Evolutionary conservation across 768 basidiomycete genomes (phyloP).

Genomic region (Polyporus arcularius): DNA sequence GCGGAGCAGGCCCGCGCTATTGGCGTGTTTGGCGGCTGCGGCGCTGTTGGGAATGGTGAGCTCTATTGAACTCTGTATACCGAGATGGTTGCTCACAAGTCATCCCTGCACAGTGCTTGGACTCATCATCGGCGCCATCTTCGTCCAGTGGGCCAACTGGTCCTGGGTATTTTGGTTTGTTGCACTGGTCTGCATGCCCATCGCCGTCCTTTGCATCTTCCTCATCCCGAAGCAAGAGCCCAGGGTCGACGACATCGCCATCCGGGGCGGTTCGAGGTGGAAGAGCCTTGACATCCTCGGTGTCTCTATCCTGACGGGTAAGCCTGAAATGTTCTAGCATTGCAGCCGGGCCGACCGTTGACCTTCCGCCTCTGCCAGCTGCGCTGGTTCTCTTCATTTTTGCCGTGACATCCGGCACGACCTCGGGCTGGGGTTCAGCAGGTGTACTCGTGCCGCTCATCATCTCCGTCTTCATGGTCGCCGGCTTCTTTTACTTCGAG

Average conservation of each 20-base stretch:
- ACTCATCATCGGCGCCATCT: slow-evolving; percentile 38
- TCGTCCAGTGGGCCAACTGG: slow-evolving; percentile 40
- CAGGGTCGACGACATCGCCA: slow-evolving; percentile 3
- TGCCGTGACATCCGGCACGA: slow-evolving; percentile 42
- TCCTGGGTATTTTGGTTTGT: slow-evolving; percentile 50
- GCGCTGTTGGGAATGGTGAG: slow-evolving; percentile 44
- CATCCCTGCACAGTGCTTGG: slow-evolving; percentile 29
- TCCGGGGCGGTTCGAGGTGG: slow-evolving; percentile 20
- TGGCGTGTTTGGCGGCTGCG: slow-evolving; percentile 45
- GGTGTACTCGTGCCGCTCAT: slow-evolving; percentile 45
- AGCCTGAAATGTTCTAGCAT: background rate
- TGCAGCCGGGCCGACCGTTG: background rate
- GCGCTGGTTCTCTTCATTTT: slow-evolving; percentile 37
- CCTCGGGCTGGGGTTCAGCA: slow-evolving; percentile 42
- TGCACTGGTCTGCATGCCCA: slow-evolving; percentile 38
- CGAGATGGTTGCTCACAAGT: background rate
- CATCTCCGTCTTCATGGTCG: slow-evolving; percentile 38
- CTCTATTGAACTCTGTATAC: background rate
- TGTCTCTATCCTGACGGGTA: slow-evolving; percentile 37
- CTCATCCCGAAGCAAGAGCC: slow-evolving; percentile 32
- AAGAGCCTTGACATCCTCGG: slow-evolving; percentile 37
- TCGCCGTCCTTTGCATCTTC: slow-evolving; percentile 31
- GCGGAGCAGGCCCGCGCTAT: slow-evolving; percentile 46
- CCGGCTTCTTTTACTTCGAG: slow-evolving; percentile 47
- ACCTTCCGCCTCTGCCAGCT: slow-evolving; percentile 15